Base-by-base conservation (phyloP, 164 flowering plant species). In the Sextonia rubra region DNA sequence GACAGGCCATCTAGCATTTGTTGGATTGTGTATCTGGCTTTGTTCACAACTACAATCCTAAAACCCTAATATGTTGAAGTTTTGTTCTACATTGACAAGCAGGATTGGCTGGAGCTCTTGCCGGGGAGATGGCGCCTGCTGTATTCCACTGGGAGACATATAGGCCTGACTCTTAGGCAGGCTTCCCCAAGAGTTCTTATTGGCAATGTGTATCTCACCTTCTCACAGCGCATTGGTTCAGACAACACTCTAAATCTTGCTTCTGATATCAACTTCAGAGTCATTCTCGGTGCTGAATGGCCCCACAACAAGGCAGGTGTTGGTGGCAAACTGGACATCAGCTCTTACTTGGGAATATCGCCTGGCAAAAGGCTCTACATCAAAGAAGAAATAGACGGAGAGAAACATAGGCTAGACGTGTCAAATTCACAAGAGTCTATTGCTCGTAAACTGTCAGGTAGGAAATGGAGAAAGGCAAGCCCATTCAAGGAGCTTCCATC, bases 81-180 rank as follows among this genome's bases (percentile, higher is more conserved):
- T 11, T n/a, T 27, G 20, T 27, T 25, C 17, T n/a, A n/a, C 60
- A 23, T 63, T 11, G 25, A 25, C 60, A 23, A 49, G 79, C 91
- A 95, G 99, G 83, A 89, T 65, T 93, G 99, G 99, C 79, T 87
- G 71, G 85, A 86, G 73, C 73, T 90, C 72, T 84, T 95, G 29
- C 98, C 97, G 2, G 99, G 99, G 64, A 90, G 82, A 76, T 95
- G 99, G 98, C 92, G 99, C 18, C 76, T 95, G 23, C 70, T 95
- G 62, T 95, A 92, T 82, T 83, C 80, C 74, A 95, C 98, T 0
- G 98, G 99, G 15, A 88, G 85, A 72, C 99, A 95, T 75, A 88
- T 93, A 60, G 99, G 99, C 7, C 73, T 95, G 47, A 91, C 99
- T 37, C 83, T 93, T 70, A 93, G 99, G 18, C 94, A 92, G 73